These are phyloP conservation scores for Staphylotrichum longicolle DNA, from an alignment of 495 filamentous ascomycete genomes.

Conservation along the genomic window DNA sequence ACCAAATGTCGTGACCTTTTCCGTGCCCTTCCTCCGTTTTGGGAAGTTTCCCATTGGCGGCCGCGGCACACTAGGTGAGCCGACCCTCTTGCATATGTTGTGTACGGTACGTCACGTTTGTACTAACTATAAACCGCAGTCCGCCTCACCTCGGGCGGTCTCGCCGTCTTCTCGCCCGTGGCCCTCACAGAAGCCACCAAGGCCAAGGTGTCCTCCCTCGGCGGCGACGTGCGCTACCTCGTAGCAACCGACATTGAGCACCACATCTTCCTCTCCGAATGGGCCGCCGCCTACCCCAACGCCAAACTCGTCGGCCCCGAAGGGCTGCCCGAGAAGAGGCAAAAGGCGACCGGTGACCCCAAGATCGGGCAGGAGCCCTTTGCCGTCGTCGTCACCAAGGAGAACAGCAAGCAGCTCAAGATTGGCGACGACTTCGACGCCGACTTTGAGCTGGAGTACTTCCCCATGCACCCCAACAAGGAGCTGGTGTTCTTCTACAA, in stretches of 20 bases:
- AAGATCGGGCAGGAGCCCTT: conserved; percentile 69
- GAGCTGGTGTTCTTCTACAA: conserved; percentile 86
- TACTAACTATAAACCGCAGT: conserved; percentile 48
- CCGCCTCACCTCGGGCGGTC: conserved; percentile 66
- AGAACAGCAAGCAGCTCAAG: conserved; percentile 38
- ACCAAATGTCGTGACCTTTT: conserved; percentile 76
- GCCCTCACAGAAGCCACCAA: conserved; percentile 75
- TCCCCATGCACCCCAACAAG: conserved; percentile 74
- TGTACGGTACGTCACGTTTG: background rate
- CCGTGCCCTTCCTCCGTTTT: conserved; percentile 80
- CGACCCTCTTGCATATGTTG: background rate
- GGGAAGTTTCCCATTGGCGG: conserved; percentile 79
- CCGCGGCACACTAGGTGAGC: conserved; percentile 77
- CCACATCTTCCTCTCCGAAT: conserved; percentile 83
- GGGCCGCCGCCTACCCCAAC: conserved; percentile 73
- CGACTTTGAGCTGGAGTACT: conserved; percentile 85
- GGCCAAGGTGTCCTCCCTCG: conserved; percentile 62
- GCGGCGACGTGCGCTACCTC: conserved; percentile 75
- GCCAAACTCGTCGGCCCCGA: conserved; percentile 82
- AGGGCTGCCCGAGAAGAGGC: conserved; percentile 82
- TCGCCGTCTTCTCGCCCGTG: conserved; percentile 91
- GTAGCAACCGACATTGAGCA: conserved; percentile 86
- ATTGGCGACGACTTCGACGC: conserved; percentile 76
- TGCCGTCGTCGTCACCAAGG: conserved; percentile 59
- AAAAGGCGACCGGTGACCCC: conserved; percentile 49